Percentiles rank a stretch among this genome's conserved stretches.
These are phyloP conservation scores for Colletotrichum sp. DNA, from an alignment of 2,329 filamentous ascomycete species.

Conservation along the genomic window DNA sequence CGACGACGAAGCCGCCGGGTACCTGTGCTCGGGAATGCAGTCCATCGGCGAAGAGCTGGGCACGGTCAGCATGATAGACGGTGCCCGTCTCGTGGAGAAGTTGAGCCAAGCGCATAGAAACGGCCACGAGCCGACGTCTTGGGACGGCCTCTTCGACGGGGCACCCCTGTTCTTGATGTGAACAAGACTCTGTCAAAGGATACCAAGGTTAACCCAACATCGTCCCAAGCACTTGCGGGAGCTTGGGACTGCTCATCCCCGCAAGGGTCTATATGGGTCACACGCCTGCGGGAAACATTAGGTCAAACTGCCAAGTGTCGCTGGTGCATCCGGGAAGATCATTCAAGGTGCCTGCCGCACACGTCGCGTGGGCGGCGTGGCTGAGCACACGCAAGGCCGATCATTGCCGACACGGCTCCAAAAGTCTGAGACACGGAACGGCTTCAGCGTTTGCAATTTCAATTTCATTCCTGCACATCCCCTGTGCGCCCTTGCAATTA, in stretches of 20 bases:
- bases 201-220: neutral
- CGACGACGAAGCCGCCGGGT: neutral
- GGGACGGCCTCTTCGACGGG: constrained; percentile 3
- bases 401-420: neutral
- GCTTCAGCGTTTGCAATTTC: neutral
- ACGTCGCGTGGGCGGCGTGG: neutral
- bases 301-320: constrained; percentile 16
- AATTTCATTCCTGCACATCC: neutral
- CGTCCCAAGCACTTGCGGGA: neutral
- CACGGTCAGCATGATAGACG: constrained; percentile 11
- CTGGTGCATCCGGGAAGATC: neutral
- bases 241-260: neutral
- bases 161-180: constrained; percentile 7
- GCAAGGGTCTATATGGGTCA: neutral
- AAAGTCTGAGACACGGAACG: constrained; percentile 7
- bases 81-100: neutral
- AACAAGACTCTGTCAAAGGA: neutral
- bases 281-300: neutral
- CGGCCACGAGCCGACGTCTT: neutral
- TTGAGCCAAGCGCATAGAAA: neutral
- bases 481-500: neutral
- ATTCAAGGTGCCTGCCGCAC: neutral
- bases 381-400: neutral
- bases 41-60: neutral
- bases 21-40: neutral